These are phyloP conservation scores for Eutrema salsugineum DNA, from an alignment of 441 rosid species.

Conservation along the genomic window DNA sequence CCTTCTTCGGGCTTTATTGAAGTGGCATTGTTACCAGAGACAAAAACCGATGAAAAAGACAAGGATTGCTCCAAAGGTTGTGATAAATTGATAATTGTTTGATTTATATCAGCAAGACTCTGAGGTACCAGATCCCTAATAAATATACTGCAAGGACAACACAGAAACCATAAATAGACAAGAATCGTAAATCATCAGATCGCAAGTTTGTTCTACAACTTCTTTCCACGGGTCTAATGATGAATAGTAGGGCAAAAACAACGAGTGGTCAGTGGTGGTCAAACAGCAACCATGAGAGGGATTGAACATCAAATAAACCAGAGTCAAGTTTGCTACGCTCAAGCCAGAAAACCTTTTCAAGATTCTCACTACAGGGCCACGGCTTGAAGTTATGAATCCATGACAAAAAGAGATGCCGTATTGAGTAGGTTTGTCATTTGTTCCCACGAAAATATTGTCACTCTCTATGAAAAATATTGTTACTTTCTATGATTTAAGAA, in stretches of 20 bases:
- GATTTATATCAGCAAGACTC: conserved; percentile 42
- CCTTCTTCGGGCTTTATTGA: conserved; percentile 28
- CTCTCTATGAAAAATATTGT: background rate
- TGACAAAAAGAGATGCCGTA: conserved; percentile 54
- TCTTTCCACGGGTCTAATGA: conserved; percentile 47
- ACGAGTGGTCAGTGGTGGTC: conserved; percentile 53
- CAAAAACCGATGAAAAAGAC: conserved; percentile 32
- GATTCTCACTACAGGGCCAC: conserved; percentile 67
- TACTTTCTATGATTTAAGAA: too few species aligned
- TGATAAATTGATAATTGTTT: conserved; percentile 34
- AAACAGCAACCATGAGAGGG: conserved; percentile 47
- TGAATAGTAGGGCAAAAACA: conserved; percentile 42
- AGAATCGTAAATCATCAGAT: conserved; percentile 43
- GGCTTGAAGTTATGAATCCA: conserved; percentile 58
- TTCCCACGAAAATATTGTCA: conserved; percentile 45
- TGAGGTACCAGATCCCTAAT: conserved; percentile 47
- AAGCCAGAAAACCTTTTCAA: conserved; percentile 66
- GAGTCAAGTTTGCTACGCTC: conserved; percentile 62
- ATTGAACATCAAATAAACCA: conserved; percentile 45
- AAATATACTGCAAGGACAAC: conserved; percentile 49
- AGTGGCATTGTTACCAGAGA: conserved; percentile 21
- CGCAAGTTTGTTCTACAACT: conserved; percentile 39
- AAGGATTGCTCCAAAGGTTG: conserved; percentile 33
- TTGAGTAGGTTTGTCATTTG: conserved; percentile 70
- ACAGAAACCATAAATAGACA: conserved; percentile 44